Evolutionary conservation across 2,329 filamentous ascomycete genomes (phyloP).

Genomic region (Plenodomus lindquistii): DNA sequence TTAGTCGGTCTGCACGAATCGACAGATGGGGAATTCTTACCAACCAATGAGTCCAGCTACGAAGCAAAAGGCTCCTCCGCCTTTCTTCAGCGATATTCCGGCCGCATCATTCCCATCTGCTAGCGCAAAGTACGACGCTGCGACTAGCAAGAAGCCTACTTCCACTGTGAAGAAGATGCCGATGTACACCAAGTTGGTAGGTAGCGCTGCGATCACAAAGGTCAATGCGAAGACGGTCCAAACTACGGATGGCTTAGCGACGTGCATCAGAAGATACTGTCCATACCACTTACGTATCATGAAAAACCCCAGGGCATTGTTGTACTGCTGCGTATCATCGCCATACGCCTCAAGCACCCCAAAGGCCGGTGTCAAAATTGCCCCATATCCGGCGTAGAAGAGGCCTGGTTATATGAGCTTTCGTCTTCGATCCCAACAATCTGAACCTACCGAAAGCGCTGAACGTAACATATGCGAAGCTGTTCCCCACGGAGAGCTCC

Average conservation of each 20-base stretch:
- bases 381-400: conserved; percentile 56
- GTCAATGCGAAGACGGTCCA: conserved; percentile 55
- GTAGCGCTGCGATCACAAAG: conserved; percentile 52
- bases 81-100: conserved; percentile 47
- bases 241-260: conserved; percentile 28
- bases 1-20: not conserved
- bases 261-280: not conserved
- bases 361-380: conserved; percentile 53
- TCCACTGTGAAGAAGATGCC: conserved; percentile 55
- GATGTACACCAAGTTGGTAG: conserved; percentile 54
- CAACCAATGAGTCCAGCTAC: conserved; percentile 51
- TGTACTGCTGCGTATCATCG: conserved; percentile 47
- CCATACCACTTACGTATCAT: conserved; percentile 45
- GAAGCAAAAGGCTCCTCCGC: conserved; percentile 54
- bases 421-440: not conserved
- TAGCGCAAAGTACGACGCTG: conserved; percentile 51
- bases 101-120: conserved; percentile 48
- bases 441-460: conserved; percentile 55
- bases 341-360: conserved; percentile 53
- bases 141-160: conserved; percentile 49
- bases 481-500: conserved; percentile 58
- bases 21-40: conserved; percentile 1
- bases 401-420: conserved; percentile 39
- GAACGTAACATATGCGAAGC: conserved; percentile 58
- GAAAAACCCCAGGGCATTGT: conserved; percentile 57